These are phyloP conservation scores for Didymella glomerata DNA, from an alignment of 2,329 filamentous ascomycete genomes.

Conservation along the genomic window DNA sequence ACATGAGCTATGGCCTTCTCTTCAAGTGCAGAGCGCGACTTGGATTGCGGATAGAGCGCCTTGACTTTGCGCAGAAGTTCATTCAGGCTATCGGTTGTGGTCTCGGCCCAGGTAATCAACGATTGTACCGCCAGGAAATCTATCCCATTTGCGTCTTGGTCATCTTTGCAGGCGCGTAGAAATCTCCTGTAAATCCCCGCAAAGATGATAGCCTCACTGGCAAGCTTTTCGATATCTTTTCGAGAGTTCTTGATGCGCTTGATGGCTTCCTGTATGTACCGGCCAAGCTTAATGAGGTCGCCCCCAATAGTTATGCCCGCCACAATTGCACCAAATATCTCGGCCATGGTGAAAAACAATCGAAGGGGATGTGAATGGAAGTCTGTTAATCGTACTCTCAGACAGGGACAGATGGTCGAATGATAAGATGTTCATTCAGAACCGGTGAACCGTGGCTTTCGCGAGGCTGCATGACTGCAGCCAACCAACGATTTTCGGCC, in stretches of 20 bases:
- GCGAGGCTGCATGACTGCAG: neutral
- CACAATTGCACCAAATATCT: neutral
- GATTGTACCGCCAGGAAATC: neutral
- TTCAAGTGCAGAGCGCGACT: neutral
- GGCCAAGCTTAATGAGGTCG: neutral
- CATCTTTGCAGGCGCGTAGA: neutral
- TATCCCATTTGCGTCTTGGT: neutral
- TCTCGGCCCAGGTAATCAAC: neutral
- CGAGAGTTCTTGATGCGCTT: neutral
- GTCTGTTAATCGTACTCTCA: neutral
- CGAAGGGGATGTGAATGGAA: neutral
- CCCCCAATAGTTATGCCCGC: neutral
- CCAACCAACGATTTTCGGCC: conserved; percentile 6
- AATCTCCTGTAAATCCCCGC: neutral
- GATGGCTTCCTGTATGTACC: neutral
- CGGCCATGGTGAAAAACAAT: neutral
- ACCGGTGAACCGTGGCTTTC: conserved; percentile 8
- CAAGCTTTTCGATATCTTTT: neutral
- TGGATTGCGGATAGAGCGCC: neutral
- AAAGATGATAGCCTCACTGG: neutral
- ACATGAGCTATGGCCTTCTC: neutral
- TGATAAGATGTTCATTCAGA: neutral
- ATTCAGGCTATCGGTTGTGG: neutral
- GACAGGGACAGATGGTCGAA: neutral
- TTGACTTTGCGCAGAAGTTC: neutral